Base-by-base conservation (phyloP, 495 filamentous ascomycete genomes). In the Rostrohypoxylon terebratum region DNA sequence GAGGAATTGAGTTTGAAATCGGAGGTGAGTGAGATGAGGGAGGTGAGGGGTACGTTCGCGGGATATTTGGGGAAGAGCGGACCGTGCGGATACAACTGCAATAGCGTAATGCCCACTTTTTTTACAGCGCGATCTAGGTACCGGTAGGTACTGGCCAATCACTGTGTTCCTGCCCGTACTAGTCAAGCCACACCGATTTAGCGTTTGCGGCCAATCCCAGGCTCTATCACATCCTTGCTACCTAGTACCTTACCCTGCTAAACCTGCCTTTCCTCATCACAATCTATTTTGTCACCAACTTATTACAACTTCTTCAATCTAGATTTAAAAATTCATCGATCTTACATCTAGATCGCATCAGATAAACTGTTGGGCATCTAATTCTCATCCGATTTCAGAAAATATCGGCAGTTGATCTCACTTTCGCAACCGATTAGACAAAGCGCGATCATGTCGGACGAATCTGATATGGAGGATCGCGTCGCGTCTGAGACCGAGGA, bases 381-480 rank as follows among this genome's bases (percentile, higher is more conserved):
- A 51, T 25, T 51, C 21, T 25, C 21, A 51, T 51, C n/a, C 23
- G 21, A 14, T 14, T 23, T 48, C 11, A 9, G 16, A 3, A 6
- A 14, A 11, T 53, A 8, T 54, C 18, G 13, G 6, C 13, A 44
- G 11, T 28, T 34, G 9, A 42, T 38, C 28, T 33, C 33, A 42
- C 20, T 14, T 42, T 11, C 31, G 1, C 20, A 23, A 20, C 0
- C 11, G 38, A 21, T 40, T 23, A 6, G 34, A 62, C 28, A n/a
- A 45, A 57, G 1, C 18, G 23, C 20, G 20, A 53, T 3, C 33
- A 74, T 74, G 71, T 64, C 68, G 48, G 66, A 70, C 2, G 66
- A 69, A 63, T 70, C 71, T 64, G 71, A 74, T 66, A 70, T 63
- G 16, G 65, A 73, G 14, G 65, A 73, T 5, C 59, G 48, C 69